A percentile compares a stretch with the other conserved stretches of the same genome.
phyloP scores from a whole-genome alignment of 2,329 filamentous ascomycete species.

The Thyridium curvatum region DNA sequence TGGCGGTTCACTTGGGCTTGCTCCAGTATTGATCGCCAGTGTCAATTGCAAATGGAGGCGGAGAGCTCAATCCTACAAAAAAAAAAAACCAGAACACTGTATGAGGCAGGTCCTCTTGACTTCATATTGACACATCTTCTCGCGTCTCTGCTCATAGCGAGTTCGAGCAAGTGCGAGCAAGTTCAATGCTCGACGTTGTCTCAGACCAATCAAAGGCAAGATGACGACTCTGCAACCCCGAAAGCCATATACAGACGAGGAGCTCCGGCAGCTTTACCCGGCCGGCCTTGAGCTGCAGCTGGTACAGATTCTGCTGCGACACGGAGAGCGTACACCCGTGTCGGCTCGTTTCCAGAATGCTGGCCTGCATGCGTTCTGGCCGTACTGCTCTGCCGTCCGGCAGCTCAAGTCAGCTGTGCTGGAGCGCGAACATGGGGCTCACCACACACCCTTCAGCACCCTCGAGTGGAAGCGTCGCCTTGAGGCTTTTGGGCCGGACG shows the following conservation, averaged over 20 bases:
- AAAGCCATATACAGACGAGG: conserved; percentile 70
- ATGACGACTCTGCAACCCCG: conserved; percentile 80
- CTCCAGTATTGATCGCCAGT: too few relatives aligned
- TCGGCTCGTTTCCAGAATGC: conserved; percentile 81
- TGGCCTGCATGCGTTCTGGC: conserved; percentile 68
- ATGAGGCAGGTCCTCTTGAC: too few relatives aligned
- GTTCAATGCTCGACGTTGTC: too few relatives aligned
- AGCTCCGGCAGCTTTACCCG: conserved; percentile 79
- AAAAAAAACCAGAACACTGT: too few relatives aligned
- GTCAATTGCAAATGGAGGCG: too few relatives aligned
- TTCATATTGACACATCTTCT: too few relatives aligned
- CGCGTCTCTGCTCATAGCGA: too few relatives aligned
- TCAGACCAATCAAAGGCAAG: conserved; percentile 5
- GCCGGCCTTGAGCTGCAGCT: conserved; percentile 72
- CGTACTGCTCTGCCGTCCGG: conserved; percentile 76
- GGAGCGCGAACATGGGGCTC: conserved; percentile 24
- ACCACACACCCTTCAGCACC: conserved; percentile 31
- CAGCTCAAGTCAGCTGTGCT: conserved; percentile 55
- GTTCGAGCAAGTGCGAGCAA: too few relatives aligned
- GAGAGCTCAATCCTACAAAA: too few relatives aligned
- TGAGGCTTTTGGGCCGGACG: conserved; percentile 71
- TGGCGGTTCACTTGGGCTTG: too few relatives aligned
- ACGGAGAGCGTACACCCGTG: conserved; percentile 79
- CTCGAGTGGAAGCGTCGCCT: conserved; percentile 64
- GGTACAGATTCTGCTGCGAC: conserved; percentile 80